Evolutionary conservation across 345 rosid species (phyloP), one percentile per base, ranked within the genome.

Genomic region (Sapria himalayana): DNA sequence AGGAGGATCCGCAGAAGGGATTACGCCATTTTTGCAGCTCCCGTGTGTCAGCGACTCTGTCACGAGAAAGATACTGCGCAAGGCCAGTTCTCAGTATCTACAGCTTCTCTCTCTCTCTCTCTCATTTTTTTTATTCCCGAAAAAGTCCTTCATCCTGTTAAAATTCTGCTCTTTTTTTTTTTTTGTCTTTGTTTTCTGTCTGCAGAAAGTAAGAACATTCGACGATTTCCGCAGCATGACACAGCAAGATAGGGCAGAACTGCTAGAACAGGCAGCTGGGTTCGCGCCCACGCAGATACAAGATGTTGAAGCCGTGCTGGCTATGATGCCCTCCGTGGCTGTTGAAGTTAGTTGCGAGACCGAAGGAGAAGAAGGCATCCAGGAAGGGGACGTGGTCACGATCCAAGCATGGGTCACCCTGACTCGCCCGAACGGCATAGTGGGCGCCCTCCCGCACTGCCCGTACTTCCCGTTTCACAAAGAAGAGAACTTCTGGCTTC

Each of bases 321-420:
- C 65, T 67, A 89, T 84, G 92, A 73, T 84, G 85, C 99, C 95
- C 43, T 74, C 92, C 11, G 40, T 84, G 49, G 64, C 84, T 29
- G 27, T 84, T 7, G 95, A 79, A 46, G 73, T 73, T 46, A 74
- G 69, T 39, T 89, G 86, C n/a, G 93, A 82, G 67, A 89, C 99
- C 14, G 95, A 84, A 50, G 99, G 95, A 25, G 99, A 89, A 61
- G 95, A 89, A 46, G 93, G 95, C 21, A 71, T 89, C 27, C 95
- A 84, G 55, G 99, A 89, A 69, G 99, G 92, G 12, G 95, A 89
- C 29, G 54, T 73, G 2, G 86, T 84, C 23, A 79, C 95, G 11
- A 20, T 79, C 47, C 84, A 89, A 54, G 92, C 93, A 39, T 82
- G 95, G 95, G 63, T 82, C 22, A 69, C 77, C 13, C 79, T 89